Conservation (phyloP, 306 rosid species). For the Phaseolus lunatus region DNA sequence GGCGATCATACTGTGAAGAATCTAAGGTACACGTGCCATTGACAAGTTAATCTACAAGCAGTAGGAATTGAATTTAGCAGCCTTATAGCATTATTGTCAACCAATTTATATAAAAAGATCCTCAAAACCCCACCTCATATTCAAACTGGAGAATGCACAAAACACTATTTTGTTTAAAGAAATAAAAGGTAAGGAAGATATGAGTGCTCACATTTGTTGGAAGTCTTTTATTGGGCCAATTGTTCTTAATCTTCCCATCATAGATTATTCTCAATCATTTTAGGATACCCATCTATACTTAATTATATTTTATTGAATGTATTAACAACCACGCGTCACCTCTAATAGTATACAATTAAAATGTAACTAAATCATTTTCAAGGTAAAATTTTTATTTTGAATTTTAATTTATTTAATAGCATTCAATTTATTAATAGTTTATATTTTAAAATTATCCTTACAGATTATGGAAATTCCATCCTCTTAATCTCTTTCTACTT, state of each 20-base stretch:
- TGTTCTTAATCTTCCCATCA: conserved; percentile 8
- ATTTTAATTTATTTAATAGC: background rate
- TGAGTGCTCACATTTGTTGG: conserved; percentile 21
- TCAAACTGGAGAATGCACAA: background rate
- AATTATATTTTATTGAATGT: background rate
- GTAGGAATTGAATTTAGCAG: conserved; percentile 27
- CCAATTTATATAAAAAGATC: conserved; percentile 9
- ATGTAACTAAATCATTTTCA: background rate
- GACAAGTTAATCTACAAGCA: conserved; percentile 37
- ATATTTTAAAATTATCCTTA: background rate
- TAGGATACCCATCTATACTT: conserved; percentile 22
- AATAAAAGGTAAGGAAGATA: conserved; percentile 1
- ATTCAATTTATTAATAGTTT: background rate
- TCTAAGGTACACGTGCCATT: conserved; percentile 42
- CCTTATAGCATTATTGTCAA: conserved; percentile 41
- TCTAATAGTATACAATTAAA: background rate
- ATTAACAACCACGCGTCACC: conserved; percentile 2
- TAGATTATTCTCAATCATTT: conserved; percentile 12
- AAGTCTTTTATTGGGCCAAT: conserved; percentile 22
- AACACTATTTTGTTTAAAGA: conserved; percentile 2
- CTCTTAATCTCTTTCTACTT: no score
- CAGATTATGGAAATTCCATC: background rate
- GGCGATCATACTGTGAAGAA: conserved; percentile 46
- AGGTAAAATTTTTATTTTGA: no score
- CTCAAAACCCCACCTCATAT: background rate